A percentile compares a stretch with the other conserved stretches of the same genome.
phyloP scores from a whole-genome alignment of 2,329 filamentous ascomycete genomes.

The Zarea fungicola region DNA sequence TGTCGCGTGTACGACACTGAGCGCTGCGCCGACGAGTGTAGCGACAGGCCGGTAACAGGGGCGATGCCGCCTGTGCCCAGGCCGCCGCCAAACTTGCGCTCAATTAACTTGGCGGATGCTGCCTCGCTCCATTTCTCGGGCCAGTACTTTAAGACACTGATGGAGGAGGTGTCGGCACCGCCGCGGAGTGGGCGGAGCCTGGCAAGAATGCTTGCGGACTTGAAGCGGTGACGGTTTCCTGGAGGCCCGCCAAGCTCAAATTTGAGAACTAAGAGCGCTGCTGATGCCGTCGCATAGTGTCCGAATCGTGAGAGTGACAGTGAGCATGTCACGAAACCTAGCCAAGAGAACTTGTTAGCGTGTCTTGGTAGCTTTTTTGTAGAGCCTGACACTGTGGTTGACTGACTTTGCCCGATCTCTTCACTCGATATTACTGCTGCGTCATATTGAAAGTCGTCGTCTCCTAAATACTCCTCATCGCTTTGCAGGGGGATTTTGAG shows the following conservation, averaged over 20 bases:
- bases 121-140: background rate
- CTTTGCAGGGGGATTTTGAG: background rate
- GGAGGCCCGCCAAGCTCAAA: slow-evolving; percentile 6
- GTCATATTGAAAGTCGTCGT: slow-evolving; percentile 3
- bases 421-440: slow-evolving; percentile 7
- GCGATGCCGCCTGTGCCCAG: background rate
- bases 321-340: slow-evolving; percentile 2
- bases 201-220: slow-evolving; percentile 6
- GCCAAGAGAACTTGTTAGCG: no score
- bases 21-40: slow-evolving; percentile 1
- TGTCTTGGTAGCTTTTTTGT: background rate
- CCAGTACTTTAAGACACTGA: slow-evolving; percentile 6
- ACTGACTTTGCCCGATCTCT: slow-evolving; percentile 7
- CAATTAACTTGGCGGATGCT: background rate
- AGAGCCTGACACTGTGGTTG: background rate
- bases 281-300: slow-evolving; percentile 2
- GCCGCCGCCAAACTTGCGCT: background rate
- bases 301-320: background rate
- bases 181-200: background rate
- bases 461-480: background rate
- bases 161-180: background rate
- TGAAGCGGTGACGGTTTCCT: slow-evolving; percentile 6
- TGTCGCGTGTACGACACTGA: slow-evolving; percentile 1
- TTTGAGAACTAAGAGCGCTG: slow-evolving; percentile 1
- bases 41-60: background rate